Evolutionary conservation across 2,329 filamentous ascomycete genomes (phyloP).

Genomic region (Coleophoma crateriformis): DNA sequence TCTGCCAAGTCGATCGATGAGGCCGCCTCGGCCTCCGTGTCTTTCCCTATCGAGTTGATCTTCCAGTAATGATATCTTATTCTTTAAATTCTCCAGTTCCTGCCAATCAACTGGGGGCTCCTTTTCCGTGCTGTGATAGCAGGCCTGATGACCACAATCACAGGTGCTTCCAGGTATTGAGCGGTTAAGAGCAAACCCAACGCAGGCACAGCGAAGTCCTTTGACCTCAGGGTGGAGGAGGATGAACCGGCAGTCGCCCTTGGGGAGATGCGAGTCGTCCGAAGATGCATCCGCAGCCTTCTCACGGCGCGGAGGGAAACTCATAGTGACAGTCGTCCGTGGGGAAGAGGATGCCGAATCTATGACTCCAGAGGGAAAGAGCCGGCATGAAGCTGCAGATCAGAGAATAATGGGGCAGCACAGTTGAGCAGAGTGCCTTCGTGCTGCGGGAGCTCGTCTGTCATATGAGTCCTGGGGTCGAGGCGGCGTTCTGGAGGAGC

Average conservation of each 20-base stretch:
- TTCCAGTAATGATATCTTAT: slow-evolving; percentile 39
- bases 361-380: slow-evolving; percentile 16
- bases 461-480: not conserved
- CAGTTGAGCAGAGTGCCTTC: not conserved
- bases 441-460: not conserved
- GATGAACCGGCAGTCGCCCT: slow-evolving; percentile 55
- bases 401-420: too few relatives aligned
- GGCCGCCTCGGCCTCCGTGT: slow-evolving; percentile 15
- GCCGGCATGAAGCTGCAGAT: slow-evolving; percentile 13
- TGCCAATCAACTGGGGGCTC: slow-evolving; percentile 34
- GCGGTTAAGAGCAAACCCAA: slow-evolving; percentile 49
- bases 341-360: slow-evolving; percentile 7
- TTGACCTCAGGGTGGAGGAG: slow-evolving; percentile 50
- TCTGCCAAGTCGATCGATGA: slow-evolving; percentile 28
- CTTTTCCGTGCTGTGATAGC: slow-evolving; percentile 46
- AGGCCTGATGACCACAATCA: slow-evolving; percentile 54
- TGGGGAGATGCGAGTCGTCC: slow-evolving; percentile 45
- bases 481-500: not conserved
- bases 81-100: slow-evolving; percentile 43
- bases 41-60: slow-evolving; percentile 33
- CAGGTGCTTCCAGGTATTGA: slow-evolving; percentile 48
- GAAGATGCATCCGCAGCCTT: slow-evolving; percentile 13
- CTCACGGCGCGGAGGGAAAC: slow-evolving; percentile 22
- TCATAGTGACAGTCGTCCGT: slow-evolving; percentile 14
- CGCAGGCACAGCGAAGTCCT: slow-evolving; percentile 53